Evolutionary conservation across 768 basidiomycete genomes (phyloP).

Genomic region (Myochromella boudieri): DNA sequence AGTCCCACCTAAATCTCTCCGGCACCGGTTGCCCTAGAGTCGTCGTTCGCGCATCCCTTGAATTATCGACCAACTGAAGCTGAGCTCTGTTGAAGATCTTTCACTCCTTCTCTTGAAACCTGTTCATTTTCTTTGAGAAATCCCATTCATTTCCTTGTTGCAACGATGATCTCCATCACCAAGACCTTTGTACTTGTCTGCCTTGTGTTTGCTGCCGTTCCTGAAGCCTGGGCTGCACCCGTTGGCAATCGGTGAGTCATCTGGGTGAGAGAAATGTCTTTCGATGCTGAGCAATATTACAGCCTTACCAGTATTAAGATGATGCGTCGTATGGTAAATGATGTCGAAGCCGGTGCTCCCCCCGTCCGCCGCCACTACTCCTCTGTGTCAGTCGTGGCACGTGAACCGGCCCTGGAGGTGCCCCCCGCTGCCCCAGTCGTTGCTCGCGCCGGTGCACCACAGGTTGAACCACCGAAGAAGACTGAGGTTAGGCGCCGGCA

Average conservation of each 20-base stretch:
- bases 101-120: conserved; percentile 4
- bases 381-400: conserved; percentile 3
- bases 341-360: conserved; percentile 1
- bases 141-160: too few species aligned
- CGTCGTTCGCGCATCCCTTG: conserved; percentile 5
- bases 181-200: conserved; percentile 12
- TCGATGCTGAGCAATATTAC: too few species aligned
- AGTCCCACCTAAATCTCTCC: conserved; percentile 16
- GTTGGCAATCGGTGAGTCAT: conserved; percentile 13
- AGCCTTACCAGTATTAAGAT: too few species aligned
- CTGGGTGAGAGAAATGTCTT: not conserved
- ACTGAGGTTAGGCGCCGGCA: conserved; percentile 1
- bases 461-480: not conserved
- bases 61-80: conserved; percentile 8
- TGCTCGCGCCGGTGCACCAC: not conserved
- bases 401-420: too few species aligned
- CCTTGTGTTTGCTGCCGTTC: conserved; percentile 8
- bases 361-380: conserved; percentile 12
- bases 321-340: conserved; percentile 10
- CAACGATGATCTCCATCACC: conserved; percentile 17
- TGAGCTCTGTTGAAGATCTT: conserved; percentile 13
- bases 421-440: not conserved
- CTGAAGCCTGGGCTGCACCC: conserved; percentile 13
- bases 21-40: conserved; percentile 22
- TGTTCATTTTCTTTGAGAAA: conserved; percentile 4